phyloP scores from a whole-genome alignment of 1,139 yeast genomes.

The Wickerhamomyces sp. region DNA sequence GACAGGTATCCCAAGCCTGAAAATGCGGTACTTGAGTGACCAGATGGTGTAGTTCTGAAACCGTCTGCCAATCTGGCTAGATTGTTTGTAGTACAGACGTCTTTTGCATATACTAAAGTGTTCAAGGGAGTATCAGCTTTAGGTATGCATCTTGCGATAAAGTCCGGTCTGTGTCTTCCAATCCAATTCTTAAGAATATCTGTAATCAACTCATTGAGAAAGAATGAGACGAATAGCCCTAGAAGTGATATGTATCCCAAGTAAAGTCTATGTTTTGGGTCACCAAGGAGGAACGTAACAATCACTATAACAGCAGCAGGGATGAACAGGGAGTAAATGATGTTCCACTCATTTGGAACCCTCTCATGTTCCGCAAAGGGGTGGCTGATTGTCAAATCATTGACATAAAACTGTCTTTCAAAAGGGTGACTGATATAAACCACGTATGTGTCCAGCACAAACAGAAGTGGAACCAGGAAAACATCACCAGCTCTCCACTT shows the following conservation, averaged over 20 bases:
- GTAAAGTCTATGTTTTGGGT: constrained; percentile 37
- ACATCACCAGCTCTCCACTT: constrained; percentile 63
- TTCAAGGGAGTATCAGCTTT: constrained; percentile 40
- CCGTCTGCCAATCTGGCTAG: constrained; percentile 54
- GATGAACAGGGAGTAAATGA: constrained; percentile 34
- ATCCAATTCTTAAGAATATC: constrained; percentile 67
- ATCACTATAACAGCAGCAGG: constrained; percentile 36
- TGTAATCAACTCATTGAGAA: constrained; percentile 53
- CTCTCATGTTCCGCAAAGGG: constrained; percentile 67
- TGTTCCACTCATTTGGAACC: constrained; percentile 39
- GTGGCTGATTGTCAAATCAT: constrained; percentile 56
- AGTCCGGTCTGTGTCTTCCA: constrained; percentile 78
- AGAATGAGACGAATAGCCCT: constrained; percentile 47
- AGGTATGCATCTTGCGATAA: constrained; percentile 66
- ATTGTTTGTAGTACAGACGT: constrained; percentile 56
- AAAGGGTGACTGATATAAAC: constrained; percentile 49
- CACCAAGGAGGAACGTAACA: constrained; percentile 31
- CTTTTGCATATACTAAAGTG: constrained; percentile 46
- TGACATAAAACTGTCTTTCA: constrained; percentile 61
- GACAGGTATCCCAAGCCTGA: constrained; percentile 62
- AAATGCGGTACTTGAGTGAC: constrained; percentile 63
- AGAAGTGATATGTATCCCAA: constrained; percentile 45
- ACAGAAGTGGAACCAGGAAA: constrained; percentile 36
- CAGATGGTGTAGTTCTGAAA: constrained; percentile 74
- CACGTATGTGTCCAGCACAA: constrained; percentile 38